Base-by-base conservation (phyloP, 495 filamentous ascomycete species). In the Penicillium angulare region DNA sequence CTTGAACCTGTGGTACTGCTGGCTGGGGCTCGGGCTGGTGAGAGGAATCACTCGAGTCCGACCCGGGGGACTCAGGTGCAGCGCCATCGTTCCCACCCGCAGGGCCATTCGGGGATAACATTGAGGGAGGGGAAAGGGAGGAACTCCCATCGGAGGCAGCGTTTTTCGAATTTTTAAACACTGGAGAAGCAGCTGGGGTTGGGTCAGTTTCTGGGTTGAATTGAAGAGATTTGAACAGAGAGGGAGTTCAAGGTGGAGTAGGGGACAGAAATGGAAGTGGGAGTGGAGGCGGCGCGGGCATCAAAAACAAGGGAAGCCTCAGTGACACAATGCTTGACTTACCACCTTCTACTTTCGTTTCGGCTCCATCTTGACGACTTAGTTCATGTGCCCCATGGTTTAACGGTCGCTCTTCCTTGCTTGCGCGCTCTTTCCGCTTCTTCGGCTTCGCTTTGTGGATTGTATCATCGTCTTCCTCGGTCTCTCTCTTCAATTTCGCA, bases 1-100 rank as follows among this genome's bases (percentile, higher is more conserved):
- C 86, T 59, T 95, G 84, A 56, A 82, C 74, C 49, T 90, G 84
- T 22, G 89, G 81, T 20, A 89, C 74, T 22, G 88, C 79, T 17
- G 87, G 84, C 10, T 85, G 84, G 1, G 90, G 88, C n/a, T 86
- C 80, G 5, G 86, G 87, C 65, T 90, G 92, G 60, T 89, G 83
- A 13, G 86, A 69, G 76, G 80, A 79, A 1, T 83, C 83, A 50
- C 81, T 83, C 18, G 79, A 83, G 39, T 85, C 83, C 4, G 82
- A 82, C 5, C 55, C 63, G 66, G 80, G 64, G 50, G 79, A 67
- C 63, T 74, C 66, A 66, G 65, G 63, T 32, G 58, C 77, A 42
- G 76, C 66, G 29, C 69, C 71, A 24, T 72, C 69, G 18, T 73
- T 70, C 9, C 64, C 67, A 40, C 79, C 77, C 59, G 81, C 43